These are phyloP conservation scores for Globisporangium cederbergense DNA, from an alignment of 352 stramenopile genomes.

Conservation along the genomic window DNA sequence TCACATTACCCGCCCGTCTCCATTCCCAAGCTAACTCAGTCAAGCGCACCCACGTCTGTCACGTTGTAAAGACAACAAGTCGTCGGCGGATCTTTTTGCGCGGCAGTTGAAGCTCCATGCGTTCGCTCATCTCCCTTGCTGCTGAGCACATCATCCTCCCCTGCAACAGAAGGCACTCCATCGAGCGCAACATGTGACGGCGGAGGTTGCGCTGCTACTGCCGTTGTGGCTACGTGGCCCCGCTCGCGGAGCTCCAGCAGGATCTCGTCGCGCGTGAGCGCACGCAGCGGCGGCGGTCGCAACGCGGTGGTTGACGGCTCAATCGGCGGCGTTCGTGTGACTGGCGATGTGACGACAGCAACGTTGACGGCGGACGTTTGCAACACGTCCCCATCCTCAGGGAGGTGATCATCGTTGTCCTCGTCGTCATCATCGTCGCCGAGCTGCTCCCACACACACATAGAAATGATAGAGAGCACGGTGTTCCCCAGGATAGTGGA, in stretches of 20 bases:
- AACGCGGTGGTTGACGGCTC: not conserved
- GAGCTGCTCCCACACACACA: constrained; percentile 6
- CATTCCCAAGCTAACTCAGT: not conserved
- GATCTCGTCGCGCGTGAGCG: constrained; percentile 55
- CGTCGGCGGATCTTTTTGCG: not conserved
- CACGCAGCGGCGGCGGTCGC: constrained; percentile 25
- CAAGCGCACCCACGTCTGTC: constrained; percentile 9
- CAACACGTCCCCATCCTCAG: constrained; percentile 1
- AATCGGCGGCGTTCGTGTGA: not conserved
- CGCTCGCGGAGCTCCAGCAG: constrained; percentile 31
- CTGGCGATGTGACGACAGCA: not conserved
- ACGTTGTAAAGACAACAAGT: not conserved
- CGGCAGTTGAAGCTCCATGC: not conserved
- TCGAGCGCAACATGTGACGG: not conserved
- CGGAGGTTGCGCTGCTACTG: not conserved
- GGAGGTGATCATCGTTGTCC: not conserved
- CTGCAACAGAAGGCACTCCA: not conserved
- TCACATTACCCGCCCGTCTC: not conserved
- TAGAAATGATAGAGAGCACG: not conserved
- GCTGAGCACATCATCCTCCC: not conserved
- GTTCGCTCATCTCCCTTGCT: not conserved
- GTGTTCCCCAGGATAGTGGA: constrained; percentile 6
- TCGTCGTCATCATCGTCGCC: constrained; percentile 15
- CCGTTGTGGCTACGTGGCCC: not conserved
- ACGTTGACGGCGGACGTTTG: not conserved